Evolutionary conservation across 371 early-diverging fungal species (phyloP), one percentile per base, ranked within the genome.

Genomic region (Sanchytrium tribonematis): DNA sequence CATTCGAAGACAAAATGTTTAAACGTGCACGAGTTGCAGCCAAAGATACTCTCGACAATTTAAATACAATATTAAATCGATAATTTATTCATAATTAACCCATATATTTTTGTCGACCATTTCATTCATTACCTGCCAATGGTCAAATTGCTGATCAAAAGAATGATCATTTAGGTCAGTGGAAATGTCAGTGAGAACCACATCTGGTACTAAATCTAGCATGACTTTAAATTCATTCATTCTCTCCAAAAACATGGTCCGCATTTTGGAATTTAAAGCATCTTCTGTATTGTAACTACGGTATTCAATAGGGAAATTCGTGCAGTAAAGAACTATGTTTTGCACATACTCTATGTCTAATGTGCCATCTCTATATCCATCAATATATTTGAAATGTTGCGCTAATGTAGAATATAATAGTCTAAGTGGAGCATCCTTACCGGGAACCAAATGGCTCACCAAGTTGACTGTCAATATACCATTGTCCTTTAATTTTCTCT

Each of bases 391-490:
- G 22, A 48, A 48, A 48, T 48, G 48, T 48, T 48, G 48, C 22
- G 12, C 22, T 12, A 48, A 22, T 12, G 48, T 48, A 22, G 12
- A 12, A 5, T 12, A 48, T 48, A 48, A 22, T 48, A 48, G 48
- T 48, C 22, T 48, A 12, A 48, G 48, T 5, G 22, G 12, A 5
- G 5, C 22, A 48, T 48, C 22, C 22, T 48, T 48, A 48, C 48
- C 48, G 5, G 48, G 22, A 48, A 48, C 48, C 22, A 48, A 22
- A 22, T 48, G 48, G 48, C 48, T 48, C 5, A 48, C 12, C 22
- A 48, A 22, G 22, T 48, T 48, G 22, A 90, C 71, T 0, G 88
- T 83, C 69, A 90, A 74, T 28, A 88, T 77, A n/a, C 89, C 91
- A 72, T 83, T 79, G 1, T 80, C 77, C 71, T 84, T 83, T 70